Evolutionary conservation across 768 basidiomycete genomes (phyloP).

Genomic region (Mycena amicta): DNA sequence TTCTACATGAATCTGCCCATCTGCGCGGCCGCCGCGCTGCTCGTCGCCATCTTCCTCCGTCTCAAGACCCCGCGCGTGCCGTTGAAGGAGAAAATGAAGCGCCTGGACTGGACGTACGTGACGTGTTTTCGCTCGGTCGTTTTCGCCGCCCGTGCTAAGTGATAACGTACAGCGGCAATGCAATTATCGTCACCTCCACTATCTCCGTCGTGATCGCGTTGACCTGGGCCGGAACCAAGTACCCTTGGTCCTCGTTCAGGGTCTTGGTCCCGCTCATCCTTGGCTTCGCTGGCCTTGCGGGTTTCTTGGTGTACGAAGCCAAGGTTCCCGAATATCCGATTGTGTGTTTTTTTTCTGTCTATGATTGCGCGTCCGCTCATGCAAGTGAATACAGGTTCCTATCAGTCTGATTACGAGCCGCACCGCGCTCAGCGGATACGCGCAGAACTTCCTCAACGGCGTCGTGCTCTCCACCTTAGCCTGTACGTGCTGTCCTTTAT

Average conservation of each 20-base stretch:
- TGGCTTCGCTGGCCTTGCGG: background rate
- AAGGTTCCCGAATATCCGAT: background rate
- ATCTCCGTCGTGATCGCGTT: slow-evolving; percentile 18
- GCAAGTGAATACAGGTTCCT: slow-evolving; percentile 16
- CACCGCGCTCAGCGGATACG: background rate
- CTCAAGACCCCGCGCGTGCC: slow-evolving; percentile 24
- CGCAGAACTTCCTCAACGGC: background rate
- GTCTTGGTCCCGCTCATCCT: background rate
- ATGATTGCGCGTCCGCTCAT: background rate
- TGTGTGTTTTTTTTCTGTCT: background rate
- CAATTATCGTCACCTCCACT: slow-evolving; percentile 18
- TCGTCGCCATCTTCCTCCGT: background rate
- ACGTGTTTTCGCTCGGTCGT: background rate
- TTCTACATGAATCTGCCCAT: slow-evolving; percentile 8
- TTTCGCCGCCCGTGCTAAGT: background rate
- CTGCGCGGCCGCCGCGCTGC: background rate
- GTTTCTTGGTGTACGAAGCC: background rate
- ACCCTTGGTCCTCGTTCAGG: slow-evolving; percentile 28
- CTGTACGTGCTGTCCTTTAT: background rate
- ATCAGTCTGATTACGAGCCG: background rate
- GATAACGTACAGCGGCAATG: background rate
- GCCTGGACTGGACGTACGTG: slow-evolving; percentile 22
- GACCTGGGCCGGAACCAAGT: slow-evolving; percentile 34
- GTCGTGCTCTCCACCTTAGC: background rate
- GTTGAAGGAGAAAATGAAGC: slow-evolving; percentile 28